phyloP scores from a whole-genome alignment of 106 monocot genomes.

The Chionographis japonica region DNA sequence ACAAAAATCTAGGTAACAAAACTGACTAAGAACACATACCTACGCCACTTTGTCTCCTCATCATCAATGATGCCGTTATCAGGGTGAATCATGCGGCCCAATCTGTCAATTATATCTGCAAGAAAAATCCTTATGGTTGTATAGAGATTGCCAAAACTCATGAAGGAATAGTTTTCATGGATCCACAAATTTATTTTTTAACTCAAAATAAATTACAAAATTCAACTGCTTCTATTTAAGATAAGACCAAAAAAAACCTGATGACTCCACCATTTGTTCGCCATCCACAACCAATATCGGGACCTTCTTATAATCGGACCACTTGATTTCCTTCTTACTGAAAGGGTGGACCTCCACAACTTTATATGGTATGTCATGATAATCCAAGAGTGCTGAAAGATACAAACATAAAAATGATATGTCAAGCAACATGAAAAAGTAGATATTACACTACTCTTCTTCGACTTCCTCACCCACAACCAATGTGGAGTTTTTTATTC shows the following conservation, averaged over 20 bases:
- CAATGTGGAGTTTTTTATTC: too few relatives aligned
- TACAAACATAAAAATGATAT: background rate
- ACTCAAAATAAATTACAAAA: too few relatives aligned
- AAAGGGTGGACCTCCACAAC: constrained; percentile 93
- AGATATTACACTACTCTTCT: too few relatives aligned
- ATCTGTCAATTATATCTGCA: constrained; percentile 71
- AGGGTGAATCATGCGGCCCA: constrained; percentile 47
- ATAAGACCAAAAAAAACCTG: constrained; percentile 43
- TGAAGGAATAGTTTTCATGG: background rate
- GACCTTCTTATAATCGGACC: constrained; percentile 96
- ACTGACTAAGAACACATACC: constrained; percentile 30
- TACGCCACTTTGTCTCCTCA: constrained; percentile 84
- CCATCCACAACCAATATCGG: constrained; percentile 90
- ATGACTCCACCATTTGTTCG: constrained; percentile 73
- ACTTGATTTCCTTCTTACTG: constrained; percentile 95
- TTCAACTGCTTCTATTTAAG: background rate
- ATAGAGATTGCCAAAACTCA: background rate
- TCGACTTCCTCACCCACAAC: too few relatives aligned
- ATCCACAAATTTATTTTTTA: background rate
- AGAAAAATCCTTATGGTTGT: background rate
- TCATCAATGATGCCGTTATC: constrained; percentile 31
- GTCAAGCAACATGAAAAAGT: background rate
- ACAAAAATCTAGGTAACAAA: too few relatives aligned
- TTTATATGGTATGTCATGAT: constrained; percentile 90
- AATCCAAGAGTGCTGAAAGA: constrained; percentile 81